phyloP scores from a whole-genome alignment of 2,329 filamentous ascomycete species.

The Aspergillus intermedius region DNA sequence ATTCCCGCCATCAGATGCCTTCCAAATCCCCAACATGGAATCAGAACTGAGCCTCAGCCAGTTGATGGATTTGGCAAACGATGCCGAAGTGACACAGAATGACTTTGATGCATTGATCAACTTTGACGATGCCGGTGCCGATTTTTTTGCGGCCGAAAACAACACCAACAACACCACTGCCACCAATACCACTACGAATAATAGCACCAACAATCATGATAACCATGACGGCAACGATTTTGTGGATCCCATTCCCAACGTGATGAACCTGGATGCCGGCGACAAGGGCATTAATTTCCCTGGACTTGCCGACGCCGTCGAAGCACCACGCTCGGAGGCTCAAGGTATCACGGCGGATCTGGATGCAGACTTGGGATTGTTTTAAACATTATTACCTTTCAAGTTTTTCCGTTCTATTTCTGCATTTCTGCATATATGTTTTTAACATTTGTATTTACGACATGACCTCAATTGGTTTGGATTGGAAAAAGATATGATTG shows the following conservation, averaged over 20 bases:
- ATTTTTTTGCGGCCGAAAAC: constrained; percentile 30
- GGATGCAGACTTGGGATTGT: constrained; percentile 16
- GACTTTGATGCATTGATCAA: constrained; percentile 43
- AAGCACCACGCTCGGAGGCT: constrained; percentile 7
- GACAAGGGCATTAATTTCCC: constrained; percentile 10
- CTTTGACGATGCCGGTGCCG: constrained; percentile 36
- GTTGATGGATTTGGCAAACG: constrained; percentile 39
- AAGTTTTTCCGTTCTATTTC: background rate
- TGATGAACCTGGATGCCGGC: constrained; percentile 11
- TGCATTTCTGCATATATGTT: background rate
- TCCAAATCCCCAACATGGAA: constrained; percentile 24
- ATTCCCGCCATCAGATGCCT: constrained; percentile 16
- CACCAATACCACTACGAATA: background rate
- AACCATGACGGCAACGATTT: constrained; percentile 2
- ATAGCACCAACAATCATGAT: constrained; percentile 6
- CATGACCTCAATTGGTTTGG: background rate
- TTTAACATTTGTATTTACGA: constrained; percentile 1
- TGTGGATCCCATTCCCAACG: constrained; percentile 6
- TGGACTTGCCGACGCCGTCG: constrained; percentile 4
- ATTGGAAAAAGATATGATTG: too few relatives aligned
- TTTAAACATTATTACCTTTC: background rate
- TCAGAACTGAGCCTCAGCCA: constrained; percentile 34
- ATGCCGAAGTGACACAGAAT: constrained; percentile 39
- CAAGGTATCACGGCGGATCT: constrained; percentile 8
- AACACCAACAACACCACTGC: constrained; percentile 2